Evolutionary conservation across 2,329 filamentous ascomycete genomes (phyloP), one percentile per base, ranked within the genome.

Genomic region (Thielaviopsis ethacetica): DNA sequence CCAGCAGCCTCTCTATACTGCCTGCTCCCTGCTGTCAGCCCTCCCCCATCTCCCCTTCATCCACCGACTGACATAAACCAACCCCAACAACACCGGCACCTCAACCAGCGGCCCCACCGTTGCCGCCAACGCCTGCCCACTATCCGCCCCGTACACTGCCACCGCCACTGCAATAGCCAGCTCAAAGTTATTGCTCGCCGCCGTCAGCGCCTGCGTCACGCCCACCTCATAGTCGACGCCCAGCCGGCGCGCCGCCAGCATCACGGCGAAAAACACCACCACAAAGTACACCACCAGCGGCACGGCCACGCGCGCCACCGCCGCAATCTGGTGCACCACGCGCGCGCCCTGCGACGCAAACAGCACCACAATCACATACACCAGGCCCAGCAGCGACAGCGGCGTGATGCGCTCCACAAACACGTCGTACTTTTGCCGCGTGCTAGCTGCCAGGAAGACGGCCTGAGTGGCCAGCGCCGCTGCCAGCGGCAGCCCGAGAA

Each of bases 171-270:
- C 89, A 70, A 95, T 95, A 0, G 90, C 88, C 24, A 95, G 73
- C 72, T 95, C 90, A 66, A 95, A 95, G 68, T 95, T 95, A 67
- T 95, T 95, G 68, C 89, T 95, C 0, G 88, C 86, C 0, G 88
- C 91, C 0, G 88, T 94, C 65, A 95, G 93, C 67, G 86, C 90
- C 71, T 94, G 88, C 1, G 88, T 91, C 12, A 79, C 77, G 1
- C 79, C 78, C 0, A 90, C 68, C 41, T 77, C 76, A 67, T 94
- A 94, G 0, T 81, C 82, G 61, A 90, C 90, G 0, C 88, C 85
- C n/a, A 85, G 22, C n/a, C 75, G 77, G 54, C 77, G 75, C 2
- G 81, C 78, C 1, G 83, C 71, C 51, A 73, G 73, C 1, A 93
- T 72, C 0, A 88, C 93, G 1, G 75, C 65, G 54, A 82, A 80